Base-by-base conservation (phyloP, 306 rosid genomes). In the Phaseolus lunatus region DNA sequence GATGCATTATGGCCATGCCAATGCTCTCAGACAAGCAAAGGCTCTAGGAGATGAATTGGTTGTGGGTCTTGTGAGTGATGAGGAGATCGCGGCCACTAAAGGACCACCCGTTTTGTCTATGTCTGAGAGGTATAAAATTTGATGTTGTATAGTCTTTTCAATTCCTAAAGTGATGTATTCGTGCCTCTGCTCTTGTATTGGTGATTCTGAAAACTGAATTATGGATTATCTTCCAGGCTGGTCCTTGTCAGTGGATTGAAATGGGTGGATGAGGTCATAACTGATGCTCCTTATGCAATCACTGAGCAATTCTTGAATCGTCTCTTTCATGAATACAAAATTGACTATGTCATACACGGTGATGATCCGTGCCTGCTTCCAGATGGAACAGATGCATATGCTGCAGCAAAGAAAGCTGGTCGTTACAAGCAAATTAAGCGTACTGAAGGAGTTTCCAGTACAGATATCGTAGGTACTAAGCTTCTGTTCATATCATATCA, bases 291-390 rank as follows among this genome's bases (percentile, higher is more conserved):
- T 16, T 96, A 96, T 85, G 99, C 85, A 78, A 96, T 96, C 77
- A 93, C 97, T 6, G 97, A 92, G 73, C 75, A 89, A 70, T 96
- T 96, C 87, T 91, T 96, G 98, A 77, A 88, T 79, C 96, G 80
- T 39, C 99, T 96, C 86, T 96, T 96, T 80, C 90, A 84, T 75
- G 99, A 96, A 81, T 85, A 96, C 88, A 96, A 91, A 75, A 93
- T 96, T 77, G 99, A 96, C 80, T 96, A 89, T 71, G 90, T 96
- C 82, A 93, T 96, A 79, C 99, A 96, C 44, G 99, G 99, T n/a
- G 99, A 96, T 80, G 99, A 96, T 82, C 99, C 99, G 73, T 96
- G 99, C 92, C 81, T 96, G 77, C 99, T 96, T 87, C 98, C 99
- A 47, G 99, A 96, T 70, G 99, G 99, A 82, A 92, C 97, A 57